phyloP scores from a whole-genome alignment of 169 alveolate species.

The Ichthyophthirius multifiliis region DNA sequence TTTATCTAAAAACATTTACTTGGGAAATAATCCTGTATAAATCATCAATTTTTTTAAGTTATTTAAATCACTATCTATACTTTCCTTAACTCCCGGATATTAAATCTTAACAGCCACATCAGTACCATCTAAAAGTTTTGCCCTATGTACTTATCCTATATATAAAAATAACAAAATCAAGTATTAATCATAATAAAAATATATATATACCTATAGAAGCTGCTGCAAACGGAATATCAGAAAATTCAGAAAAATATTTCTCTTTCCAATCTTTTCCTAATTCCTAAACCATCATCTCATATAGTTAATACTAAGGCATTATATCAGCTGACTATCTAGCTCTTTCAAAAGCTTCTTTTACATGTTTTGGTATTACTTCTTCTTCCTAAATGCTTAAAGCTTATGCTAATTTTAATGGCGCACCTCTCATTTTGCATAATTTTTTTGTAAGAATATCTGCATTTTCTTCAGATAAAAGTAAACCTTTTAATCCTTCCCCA shows the following conservation, averaged over 20 bases:
- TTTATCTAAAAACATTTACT: constrained; percentile 64
- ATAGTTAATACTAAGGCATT: constrained; percentile 88
- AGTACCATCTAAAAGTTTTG: constrained; percentile 40
- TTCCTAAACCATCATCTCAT: constrained; percentile 76
- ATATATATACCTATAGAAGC: constrained; percentile 53
- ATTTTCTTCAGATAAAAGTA: constrained; percentile 53
- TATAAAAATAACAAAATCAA: not conserved
- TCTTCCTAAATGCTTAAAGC: constrained; percentile 87
- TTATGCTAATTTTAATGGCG: constrained; percentile 83
- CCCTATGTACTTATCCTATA: constrained; percentile 77
- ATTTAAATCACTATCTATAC: constrained; percentile 72
- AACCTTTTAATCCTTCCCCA: constrained; percentile 27
- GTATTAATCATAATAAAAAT: too few relatives aligned
- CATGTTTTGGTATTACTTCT: constrained; percentile 80
- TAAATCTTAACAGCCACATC: constrained; percentile 72
- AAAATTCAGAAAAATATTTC: constrained; percentile 60
- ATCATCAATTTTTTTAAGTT: constrained; percentile 55
- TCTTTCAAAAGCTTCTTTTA: constrained; percentile 83
- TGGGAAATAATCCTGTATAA: constrained; percentile 57
- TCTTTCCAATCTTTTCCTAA: constrained; percentile 85
- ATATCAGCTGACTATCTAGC: constrained; percentile 92
- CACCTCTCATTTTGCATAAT: constrained; percentile 90
- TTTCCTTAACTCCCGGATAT: constrained; percentile 68
- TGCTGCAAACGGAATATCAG: constrained; percentile 76
- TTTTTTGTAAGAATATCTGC: constrained; percentile 71